A percentile compares a stretch with the other conserved stretches of the same genome.
These are phyloP conservation scores for Cudoniella acicularis DNA, from an alignment of 495 filamentous ascomycete species.

Conservation along the genomic window DNA sequence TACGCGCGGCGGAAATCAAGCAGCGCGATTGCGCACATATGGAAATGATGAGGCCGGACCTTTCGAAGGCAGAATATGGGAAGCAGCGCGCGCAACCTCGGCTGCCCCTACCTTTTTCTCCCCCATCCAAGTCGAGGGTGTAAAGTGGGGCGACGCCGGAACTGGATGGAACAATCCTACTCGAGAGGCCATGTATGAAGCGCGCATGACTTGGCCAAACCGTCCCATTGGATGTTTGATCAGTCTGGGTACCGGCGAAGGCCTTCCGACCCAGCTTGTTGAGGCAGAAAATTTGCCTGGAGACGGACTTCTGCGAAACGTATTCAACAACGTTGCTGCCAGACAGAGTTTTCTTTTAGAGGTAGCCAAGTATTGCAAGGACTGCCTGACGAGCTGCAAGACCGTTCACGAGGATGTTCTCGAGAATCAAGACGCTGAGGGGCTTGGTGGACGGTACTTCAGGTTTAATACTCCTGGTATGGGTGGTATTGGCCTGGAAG, in stretches of 20 bases:
- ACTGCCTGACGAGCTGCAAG: not conserved
- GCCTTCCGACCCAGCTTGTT: not conserved
- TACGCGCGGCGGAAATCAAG: not conserved
- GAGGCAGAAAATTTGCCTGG: not conserved
- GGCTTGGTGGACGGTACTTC: not conserved
- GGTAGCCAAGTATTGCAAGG: not conserved
- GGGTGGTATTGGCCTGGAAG: not conserved
- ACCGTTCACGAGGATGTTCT: not conserved
- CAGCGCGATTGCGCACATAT: not conserved
- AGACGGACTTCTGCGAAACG: not conserved
- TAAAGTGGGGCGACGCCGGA: not conserved
- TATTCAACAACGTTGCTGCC: not conserved
- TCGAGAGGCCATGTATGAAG: not conserved
- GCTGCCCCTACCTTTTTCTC: not conserved
- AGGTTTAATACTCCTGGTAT: not conserved
- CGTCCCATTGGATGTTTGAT: not conserved
- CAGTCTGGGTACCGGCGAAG: constrained; percentile 1
- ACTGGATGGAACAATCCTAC: constrained; percentile 1
- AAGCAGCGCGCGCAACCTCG: not conserved
- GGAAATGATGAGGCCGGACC: not conserved
- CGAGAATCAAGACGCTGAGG: not conserved
- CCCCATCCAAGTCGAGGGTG: not conserved
- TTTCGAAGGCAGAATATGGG: not conserved
- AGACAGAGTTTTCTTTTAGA: not conserved
- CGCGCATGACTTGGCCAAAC: not conserved